Conservation (phyloP, 129 eudicot genomes). For the Pulicaria dysenterica region DNA sequence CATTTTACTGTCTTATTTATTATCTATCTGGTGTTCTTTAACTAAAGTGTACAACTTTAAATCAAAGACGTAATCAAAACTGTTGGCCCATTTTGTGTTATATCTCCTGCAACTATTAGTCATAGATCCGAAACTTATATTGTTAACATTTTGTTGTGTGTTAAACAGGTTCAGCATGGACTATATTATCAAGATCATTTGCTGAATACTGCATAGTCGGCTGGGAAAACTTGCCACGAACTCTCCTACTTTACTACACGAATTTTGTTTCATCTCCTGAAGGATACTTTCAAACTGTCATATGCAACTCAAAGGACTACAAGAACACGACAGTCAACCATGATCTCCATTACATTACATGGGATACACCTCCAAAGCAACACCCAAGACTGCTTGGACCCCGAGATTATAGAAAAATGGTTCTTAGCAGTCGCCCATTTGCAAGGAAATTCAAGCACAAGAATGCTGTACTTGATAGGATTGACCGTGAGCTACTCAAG, state of each 20-base stretch:
- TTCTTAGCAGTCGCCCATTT: constrained; percentile 79
- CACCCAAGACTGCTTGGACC: constrained; percentile 84
- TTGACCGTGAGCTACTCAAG: constrained; percentile 73
- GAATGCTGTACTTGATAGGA: constrained; percentile 65
- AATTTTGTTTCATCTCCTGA: constrained; percentile 95
- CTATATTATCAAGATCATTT: constrained; percentile 79
- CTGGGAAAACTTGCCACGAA: constrained; percentile 88
- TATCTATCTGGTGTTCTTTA: no score
- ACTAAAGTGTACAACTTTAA: no score
- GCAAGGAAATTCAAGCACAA: constrained; percentile 91
- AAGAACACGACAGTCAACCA: constrained; percentile 81
- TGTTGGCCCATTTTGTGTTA: background rate
- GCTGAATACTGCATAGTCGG: constrained; percentile 80
- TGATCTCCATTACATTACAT: constrained; percentile 91
- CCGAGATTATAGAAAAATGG: constrained; percentile 71
- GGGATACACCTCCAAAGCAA: constrained; percentile 96
- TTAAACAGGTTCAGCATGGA: constrained; percentile 94
- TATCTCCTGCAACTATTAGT: background rate
- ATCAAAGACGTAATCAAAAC: no score
- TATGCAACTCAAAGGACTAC: constrained; percentile 82
- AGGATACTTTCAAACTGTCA: constrained; percentile 83
- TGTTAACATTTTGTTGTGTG: background rate
- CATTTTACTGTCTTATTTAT: no score
- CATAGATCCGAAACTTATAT: background rate
- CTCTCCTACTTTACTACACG: constrained; percentile 93